Conservation (phyloP, 2,329 filamentous ascomycete genomes). For the Huntiella abstrusa region DNA sequence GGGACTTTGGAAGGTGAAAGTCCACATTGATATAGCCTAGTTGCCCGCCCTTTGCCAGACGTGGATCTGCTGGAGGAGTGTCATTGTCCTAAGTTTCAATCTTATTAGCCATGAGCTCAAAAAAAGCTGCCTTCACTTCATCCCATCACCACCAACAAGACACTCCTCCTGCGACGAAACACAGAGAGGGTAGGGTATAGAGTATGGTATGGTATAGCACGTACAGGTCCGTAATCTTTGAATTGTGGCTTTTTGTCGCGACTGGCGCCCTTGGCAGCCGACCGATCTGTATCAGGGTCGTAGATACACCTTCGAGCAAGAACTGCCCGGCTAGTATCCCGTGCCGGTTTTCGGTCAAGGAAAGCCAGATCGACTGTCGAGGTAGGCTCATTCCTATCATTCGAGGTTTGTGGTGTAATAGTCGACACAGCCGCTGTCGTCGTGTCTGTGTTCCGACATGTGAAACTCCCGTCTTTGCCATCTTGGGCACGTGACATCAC, state of each 20-base stretch:
- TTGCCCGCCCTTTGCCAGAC: slow-evolving; percentile 49
- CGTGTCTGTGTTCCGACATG: neutral
- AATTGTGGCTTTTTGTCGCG: slow-evolving; percentile 41
- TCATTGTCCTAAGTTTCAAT: slow-evolving; percentile 53
- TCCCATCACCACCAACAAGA: slow-evolving; percentile 28
- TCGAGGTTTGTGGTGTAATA: slow-evolving; percentile 17
- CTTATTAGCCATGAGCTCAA: slow-evolving; percentile 14
- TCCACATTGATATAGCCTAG: slow-evolving; percentile 50
- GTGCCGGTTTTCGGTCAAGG: slow-evolving; percentile 31
- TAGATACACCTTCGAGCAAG: slow-evolving; percentile 40
- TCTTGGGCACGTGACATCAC: neutral
- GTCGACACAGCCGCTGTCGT: neutral
- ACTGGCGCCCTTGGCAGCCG: slow-evolving; percentile 29
- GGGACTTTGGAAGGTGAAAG: slow-evolving; percentile 52
- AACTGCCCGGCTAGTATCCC: slow-evolving; percentile 34
- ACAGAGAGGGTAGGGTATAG: slow-evolving; percentile 9
- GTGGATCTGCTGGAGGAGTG: slow-evolving; percentile 62
- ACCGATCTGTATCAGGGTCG: slow-evolving; percentile 39
- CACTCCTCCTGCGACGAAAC: slow-evolving; percentile 28
- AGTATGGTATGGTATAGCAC: slow-evolving; percentile 24
- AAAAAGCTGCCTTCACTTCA: neutral
- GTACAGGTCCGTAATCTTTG: slow-evolving; percentile 47
- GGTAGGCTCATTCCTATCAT: slow-evolving; percentile 14
- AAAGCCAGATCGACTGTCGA: slow-evolving; percentile 8
- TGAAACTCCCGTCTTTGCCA: neutral